Evolutionary conservation across 306 rosid species (phyloP).

Genomic region (Lathyrus sativus): DNA sequence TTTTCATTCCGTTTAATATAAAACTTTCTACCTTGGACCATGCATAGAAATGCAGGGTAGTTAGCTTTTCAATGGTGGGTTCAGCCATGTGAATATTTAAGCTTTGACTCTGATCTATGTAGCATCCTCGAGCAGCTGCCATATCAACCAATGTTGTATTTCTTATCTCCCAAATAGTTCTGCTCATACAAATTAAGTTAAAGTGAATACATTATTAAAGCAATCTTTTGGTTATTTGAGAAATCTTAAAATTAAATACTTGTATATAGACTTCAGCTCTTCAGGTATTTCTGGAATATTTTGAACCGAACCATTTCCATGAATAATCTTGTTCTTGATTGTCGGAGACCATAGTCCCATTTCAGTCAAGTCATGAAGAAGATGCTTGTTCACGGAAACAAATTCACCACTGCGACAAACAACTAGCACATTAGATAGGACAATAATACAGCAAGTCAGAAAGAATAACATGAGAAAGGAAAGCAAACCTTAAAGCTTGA

Average conservation of each 20-base stretch:
- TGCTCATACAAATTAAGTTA: slow-evolving; percentile 37
- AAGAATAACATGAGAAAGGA: neutral
- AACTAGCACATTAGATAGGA: slow-evolving; percentile 24
- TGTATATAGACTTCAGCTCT: slow-evolving; percentile 71
- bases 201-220: too few species aligned
- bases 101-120: slow-evolving; percentile 92
- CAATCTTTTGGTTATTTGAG: neutral
- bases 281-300: slow-evolving; percentile 65
- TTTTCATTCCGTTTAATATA: too few species aligned
- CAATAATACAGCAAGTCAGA: neutral
- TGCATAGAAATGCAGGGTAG: slow-evolving; percentile 86
- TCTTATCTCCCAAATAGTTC: slow-evolving; percentile 97
- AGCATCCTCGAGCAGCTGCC: slow-evolving; percentile 87
- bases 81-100: slow-evolving; percentile 90
- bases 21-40: slow-evolving; percentile 71
- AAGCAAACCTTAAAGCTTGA: slow-evolving; percentile 66
- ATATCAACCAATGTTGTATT: slow-evolving; percentile 84
- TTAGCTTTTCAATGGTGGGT: slow-evolving; percentile 81
- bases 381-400: slow-evolving; percentile 90
- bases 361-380: slow-evolving; percentile 83
- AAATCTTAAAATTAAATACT: slow-evolving; percentile 48
- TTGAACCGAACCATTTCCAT: slow-evolving; percentile 73
- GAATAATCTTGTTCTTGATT: slow-evolving; percentile 68
- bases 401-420: slow-evolving; percentile 73
- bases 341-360: slow-evolving; percentile 86